Evolutionary conservation across 2,329 filamentous ascomycete species (phyloP), one percentile per base, ranked within the genome.

Genomic region (Diaporthe batatas): DNA sequence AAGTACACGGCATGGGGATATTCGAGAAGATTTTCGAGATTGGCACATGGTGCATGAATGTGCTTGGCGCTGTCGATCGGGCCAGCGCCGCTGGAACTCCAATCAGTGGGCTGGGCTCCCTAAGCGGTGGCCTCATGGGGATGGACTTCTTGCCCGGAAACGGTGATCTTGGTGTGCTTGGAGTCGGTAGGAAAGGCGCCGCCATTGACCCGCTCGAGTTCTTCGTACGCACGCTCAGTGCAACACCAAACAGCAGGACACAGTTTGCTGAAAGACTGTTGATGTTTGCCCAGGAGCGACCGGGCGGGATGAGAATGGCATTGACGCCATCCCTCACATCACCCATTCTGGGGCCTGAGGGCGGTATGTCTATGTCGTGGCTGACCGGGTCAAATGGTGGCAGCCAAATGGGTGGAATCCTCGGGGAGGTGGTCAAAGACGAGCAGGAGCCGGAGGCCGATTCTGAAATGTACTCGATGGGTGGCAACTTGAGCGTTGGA

Each of bases 1-100:
- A 86, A 72, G 84, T 86, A 1, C 84, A 86, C 73, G 84, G 84
- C 42, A 86, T 86, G 83, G 84, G 84, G 34, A 86, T 86, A 18
- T 85, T 86, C 68, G 84, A 86, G 73, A 86, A 86, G 77, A 86
- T 86, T n/a, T 86, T 85, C 72, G 84, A 86, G 74, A 84, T 86
- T 53, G 84, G 83, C 16, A 83, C 81, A 0, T 85, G 84, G 82
- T 80, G 82, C 42, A 83, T 86, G 75, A 84, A 85, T 23, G 82
- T 85, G 34, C 81, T 86, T 64, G 81, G 81, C 42, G 79, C 82
- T 0, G 82, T 80, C 74, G 79, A 83, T 62, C 76, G 74, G 32
- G 76, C 78, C 12, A 76, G 76, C 21, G 77, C 76, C 11, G 72
- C 77, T 8, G 77, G 78, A n/a, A 73, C 73, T 18, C 73, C 73